Conservation (phyloP, 2,329 filamentous ascomycete genomes). For the Mycosphaerella arachidis region DNA sequence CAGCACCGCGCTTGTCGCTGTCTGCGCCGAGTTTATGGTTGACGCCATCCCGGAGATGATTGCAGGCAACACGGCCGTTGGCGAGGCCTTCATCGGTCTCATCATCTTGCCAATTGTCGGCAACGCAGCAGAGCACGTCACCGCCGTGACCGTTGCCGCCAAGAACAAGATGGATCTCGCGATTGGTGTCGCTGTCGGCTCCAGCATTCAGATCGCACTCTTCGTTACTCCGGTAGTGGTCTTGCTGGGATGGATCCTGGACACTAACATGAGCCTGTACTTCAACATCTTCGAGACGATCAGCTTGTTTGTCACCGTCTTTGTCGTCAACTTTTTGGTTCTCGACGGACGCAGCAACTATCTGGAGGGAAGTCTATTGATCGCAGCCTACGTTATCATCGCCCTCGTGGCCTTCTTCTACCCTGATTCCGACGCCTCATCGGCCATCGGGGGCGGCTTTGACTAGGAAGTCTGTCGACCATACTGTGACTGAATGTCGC, state of each 20-base stretch:
- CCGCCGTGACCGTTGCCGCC: slow-evolving; percentile 71
- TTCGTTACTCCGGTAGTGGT: slow-evolving; percentile 75
- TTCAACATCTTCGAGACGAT: slow-evolving; percentile 61
- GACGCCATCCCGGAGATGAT: slow-evolving; percentile 67
- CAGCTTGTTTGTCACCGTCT: slow-evolving; percentile 74
- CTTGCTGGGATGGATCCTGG: slow-evolving; percentile 73
- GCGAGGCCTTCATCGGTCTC: slow-evolving; percentile 71
- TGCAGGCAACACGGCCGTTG: slow-evolving; percentile 51
- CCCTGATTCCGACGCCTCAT: slow-evolving; percentile 40
- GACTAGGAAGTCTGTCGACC: not conserved
- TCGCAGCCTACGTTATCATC: slow-evolving; percentile 76
- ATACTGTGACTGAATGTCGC: not conserved
- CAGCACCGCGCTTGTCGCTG: slow-evolving; percentile 55
- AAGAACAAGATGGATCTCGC: slow-evolving; percentile 85
- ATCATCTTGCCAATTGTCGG: slow-evolving; percentile 80
- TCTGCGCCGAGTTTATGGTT: slow-evolving; percentile 68
- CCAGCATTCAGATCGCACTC: slow-evolving; percentile 74
- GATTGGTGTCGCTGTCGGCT: slow-evolving; percentile 75
- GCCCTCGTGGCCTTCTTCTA: slow-evolving; percentile 54
- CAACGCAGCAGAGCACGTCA: slow-evolving; percentile 77
- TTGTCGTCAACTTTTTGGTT: slow-evolving; percentile 83
- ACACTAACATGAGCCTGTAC: slow-evolving; percentile 63
- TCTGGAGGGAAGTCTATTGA: slow-evolving; percentile 70
- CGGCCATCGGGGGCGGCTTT: slow-evolving; percentile 38
- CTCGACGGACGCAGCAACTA: slow-evolving; percentile 79